Conservation (phyloP, 1,284 basidiomycete species). For the Puccinia horiana region DNA sequence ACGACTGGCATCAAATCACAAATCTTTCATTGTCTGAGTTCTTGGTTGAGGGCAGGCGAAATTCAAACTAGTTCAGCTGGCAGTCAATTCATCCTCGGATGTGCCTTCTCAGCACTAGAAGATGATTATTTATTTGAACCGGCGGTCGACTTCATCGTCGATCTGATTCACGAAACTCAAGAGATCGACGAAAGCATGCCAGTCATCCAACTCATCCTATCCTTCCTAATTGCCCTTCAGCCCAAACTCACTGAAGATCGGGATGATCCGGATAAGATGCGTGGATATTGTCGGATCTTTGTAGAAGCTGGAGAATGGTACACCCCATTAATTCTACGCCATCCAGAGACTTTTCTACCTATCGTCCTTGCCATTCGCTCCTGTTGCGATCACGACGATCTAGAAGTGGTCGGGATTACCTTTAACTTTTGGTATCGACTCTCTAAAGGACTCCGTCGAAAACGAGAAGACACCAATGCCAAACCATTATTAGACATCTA, state of each 20-base stretch:
- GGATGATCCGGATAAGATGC: conserved; percentile 73
- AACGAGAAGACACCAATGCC: conserved; percentile 52
- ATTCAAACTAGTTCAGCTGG: conserved; percentile 55
- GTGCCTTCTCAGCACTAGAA: conserved; percentile 32
- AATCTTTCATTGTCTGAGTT: conserved; percentile 57
- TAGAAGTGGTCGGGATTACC: conserved; percentile 96
- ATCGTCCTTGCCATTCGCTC: conserved; percentile 92
- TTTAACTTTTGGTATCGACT: conserved; percentile 98
- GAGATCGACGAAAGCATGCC: conserved; percentile 92
- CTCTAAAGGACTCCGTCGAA: conserved; percentile 75
- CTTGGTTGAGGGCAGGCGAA: conserved; percentile 58
- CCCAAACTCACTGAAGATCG: conserved; percentile 65
- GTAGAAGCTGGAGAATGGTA: conserved; percentile 96
- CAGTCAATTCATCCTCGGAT: conserved; percentile 56
- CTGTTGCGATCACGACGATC: conserved; percentile 87
- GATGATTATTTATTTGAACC: conserved; percentile 82
- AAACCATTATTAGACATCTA: conserved; percentile 78
- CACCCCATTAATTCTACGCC: conserved; percentile 80
- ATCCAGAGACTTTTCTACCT: conserved; percentile 85
- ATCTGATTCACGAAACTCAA: conserved; percentile 96
- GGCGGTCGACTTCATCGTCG: conserved; percentile 87
- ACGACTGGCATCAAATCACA: conserved; percentile 56
- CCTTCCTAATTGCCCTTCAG: conserved; percentile 73
- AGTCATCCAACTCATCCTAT: conserved; percentile 82
- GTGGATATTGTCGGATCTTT: conserved; percentile 87